Evolutionary conservation across 2,329 filamentous ascomycete genomes (phyloP).

Genomic region (Hortaea sp.): DNA sequence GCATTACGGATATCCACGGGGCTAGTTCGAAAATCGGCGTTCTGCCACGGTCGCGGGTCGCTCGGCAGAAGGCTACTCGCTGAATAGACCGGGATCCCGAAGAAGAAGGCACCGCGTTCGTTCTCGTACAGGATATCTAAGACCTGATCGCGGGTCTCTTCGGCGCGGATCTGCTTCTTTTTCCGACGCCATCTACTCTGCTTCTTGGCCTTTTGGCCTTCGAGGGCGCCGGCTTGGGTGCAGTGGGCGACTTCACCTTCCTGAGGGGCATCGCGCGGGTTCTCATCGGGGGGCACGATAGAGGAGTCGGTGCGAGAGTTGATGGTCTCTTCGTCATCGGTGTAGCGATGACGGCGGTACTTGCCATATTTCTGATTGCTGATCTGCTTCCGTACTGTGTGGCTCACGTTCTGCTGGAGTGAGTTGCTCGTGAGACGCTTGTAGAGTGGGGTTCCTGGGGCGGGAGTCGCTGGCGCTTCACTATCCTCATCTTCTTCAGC

Average conservation of each 20-base stretch:
- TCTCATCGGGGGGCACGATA: constrained; percentile 7
- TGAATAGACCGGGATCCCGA: constrained; percentile 84
- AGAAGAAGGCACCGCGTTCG: constrained; percentile 80
- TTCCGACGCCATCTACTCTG: not conserved
- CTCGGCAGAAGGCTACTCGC: constrained; percentile 72
- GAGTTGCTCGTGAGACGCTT: constrained; percentile 21
- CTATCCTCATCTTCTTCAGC: constrained; percentile 20
- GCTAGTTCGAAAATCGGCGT: constrained; percentile 42
- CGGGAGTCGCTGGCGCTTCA: constrained; percentile 10
- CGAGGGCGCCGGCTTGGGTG: constrained; percentile 17
- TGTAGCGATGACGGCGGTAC: constrained; percentile 23
- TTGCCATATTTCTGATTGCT: constrained; percentile 26
- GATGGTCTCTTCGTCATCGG: constrained; percentile 3
- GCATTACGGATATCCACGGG: constrained; percentile 70
- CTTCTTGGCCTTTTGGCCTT: constrained; percentile 20
- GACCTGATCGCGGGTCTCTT: constrained; percentile 35
- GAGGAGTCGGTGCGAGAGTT: not conserved
- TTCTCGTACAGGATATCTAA: constrained; percentile 95
- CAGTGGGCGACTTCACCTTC: constrained; percentile 10
- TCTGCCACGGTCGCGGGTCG: constrained; percentile 83
- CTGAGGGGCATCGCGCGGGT: constrained; percentile 7
- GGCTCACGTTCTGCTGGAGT: constrained; percentile 15
- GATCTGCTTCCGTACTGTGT: constrained; percentile 17
- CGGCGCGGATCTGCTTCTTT: constrained; percentile 5
- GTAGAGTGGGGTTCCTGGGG: constrained; percentile 7